Base-by-base conservation (phyloP, 306 rosid genomes). In the Sphenostylis stenocarpa region DNA sequence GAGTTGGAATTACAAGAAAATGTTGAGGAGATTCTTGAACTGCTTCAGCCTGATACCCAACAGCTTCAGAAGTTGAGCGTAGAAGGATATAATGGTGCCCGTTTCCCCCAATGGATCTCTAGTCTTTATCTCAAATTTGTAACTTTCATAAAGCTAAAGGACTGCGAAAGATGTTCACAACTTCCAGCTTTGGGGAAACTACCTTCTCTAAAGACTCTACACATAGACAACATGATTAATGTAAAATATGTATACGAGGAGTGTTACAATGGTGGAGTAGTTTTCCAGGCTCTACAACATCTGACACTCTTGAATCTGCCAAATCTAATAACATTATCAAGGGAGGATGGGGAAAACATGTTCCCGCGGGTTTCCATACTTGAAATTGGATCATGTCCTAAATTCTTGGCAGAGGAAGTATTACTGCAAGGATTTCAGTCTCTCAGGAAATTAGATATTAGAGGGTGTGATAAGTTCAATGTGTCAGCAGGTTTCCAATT, bases 51-150 rank as follows among this genome's bases (percentile, higher is more conserved):
- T 28, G 1, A 51, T 49, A 5, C 10, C 39, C 61, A 77, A 4
- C 26, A 51, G 9, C 81, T 76, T 39, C 16, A 69, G 17, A 12
- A 0, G 1, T 17, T 81, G 63, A 0, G 0, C 0, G 33, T 76
- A 16, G 0, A 0, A 55, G 21, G 75, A 9, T 82, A 63, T 26
- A 1, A 0, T 5, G 85, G 75, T 44, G 12, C 2, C 14, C 12
- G 4, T 5, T 72, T 77, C 74, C 70, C 79, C 5, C 62, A 20
- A 78, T 76, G 82, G 82, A 70, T 82, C 70, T 17, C 7, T 29
- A 44, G 41, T 56, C 34, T 65, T 4, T 43, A 57, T 20, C 28
- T 70, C 1, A 52, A 43, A 12, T 11, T 2, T 43, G 0, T 45
- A 43, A 43, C 48, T 43, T 12, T 11, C 13, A 12, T 44, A 44